Base-by-base conservation (phyloP, 352 stramenopile genomes). In the Phytophthora constricta region DNA sequence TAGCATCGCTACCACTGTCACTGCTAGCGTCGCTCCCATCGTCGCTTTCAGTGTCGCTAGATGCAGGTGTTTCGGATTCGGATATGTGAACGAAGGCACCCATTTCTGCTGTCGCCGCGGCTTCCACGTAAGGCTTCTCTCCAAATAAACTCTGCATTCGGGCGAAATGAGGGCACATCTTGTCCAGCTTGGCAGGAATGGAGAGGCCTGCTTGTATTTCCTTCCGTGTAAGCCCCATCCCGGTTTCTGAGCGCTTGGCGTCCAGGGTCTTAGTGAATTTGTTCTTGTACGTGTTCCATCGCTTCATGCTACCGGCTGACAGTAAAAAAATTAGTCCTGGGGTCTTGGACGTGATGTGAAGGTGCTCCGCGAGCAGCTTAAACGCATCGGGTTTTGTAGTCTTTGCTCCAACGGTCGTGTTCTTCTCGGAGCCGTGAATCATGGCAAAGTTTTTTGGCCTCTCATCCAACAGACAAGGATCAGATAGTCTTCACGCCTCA, bases 261-360 rank as follows among this genome's bases (percentile, higher is more conserved):
- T 54, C 50, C 9, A 62, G 19, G 11, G 56, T 50, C 28, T 20
- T 48, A 19, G 28, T 49, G 20, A 64, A 56, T 23, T 56, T 56
- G 28, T 16, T 55, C 47, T 64, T 64, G 45, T 57, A 64, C 31
- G 56, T 56, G 33, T 48, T 64, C 56, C 56, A 64, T 4, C 47
- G 45, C 45, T 56, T 54, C 56, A 64, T 64, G 39, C 37, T 62
- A 8, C 43, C 16, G 10, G 45, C 33, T 31, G 43, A 50, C 16
- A 56, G 56, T 7, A 48, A 39, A 14, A 19, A n/a, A n/a, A n/a
- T 25, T 10, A 56, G 37, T 8, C 28, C 43, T 53, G 55, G 45
- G 2, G 45, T 56, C 45, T 55, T 57, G 33, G 33, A 33, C 27
- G 9, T 47, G 19, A 8, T 13, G 45, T 62, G 55, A 10, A 64